phyloP scores from a whole-genome alignment of 2,329 filamentous ascomycete species.

The Fusarium pilosicola region DNA sequence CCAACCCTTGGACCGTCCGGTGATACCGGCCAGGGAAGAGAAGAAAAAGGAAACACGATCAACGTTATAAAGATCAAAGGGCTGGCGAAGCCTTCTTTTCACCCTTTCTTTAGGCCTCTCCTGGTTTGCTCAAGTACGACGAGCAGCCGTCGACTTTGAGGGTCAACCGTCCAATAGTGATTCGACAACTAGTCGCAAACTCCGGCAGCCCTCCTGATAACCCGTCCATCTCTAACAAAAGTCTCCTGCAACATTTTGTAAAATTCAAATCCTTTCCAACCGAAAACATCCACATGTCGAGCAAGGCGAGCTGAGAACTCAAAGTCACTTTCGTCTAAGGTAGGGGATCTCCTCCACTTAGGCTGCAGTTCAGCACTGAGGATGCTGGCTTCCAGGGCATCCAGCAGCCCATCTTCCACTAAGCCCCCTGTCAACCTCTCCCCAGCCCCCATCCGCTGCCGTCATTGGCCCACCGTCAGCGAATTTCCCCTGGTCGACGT shows the following conservation, averaged over 20 bases:
- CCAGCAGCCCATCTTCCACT: conserved; percentile 27
- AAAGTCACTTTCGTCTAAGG: background rate
- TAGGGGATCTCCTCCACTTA: conserved; percentile 3
- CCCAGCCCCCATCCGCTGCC: conserved; percentile 14
- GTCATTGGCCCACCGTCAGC: conserved; percentile 34
- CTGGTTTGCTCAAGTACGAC: background rate
- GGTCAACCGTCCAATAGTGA: conserved; percentile 5
- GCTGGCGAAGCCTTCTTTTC: background rate
- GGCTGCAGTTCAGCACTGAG: conserved; percentile 13
- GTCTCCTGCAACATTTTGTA: background rate
- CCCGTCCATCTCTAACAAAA: background rate
- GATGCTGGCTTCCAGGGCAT: conserved; percentile 40
- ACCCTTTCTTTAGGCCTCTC: conserved; percentile 1
- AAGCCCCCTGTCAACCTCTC: conserved; percentile 18
- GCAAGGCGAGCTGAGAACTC: conserved; percentile 17
- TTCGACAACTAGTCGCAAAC: conserved; percentile 20
- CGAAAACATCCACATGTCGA: background rate
- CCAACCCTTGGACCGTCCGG: conserved; percentile 22
- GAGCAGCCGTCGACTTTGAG: background rate
- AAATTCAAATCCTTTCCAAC: background rate
- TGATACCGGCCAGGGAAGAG: conserved; percentile 8
- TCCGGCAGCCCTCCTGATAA: background rate
- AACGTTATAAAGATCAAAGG: conserved; percentile 17
- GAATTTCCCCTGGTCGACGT: conserved; percentile 28
- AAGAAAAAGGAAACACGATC: conserved; percentile 7